Evolutionary conservation across 768 basidiomycete species (phyloP).

Genomic region (Xanthoconium purpureum): DNA sequence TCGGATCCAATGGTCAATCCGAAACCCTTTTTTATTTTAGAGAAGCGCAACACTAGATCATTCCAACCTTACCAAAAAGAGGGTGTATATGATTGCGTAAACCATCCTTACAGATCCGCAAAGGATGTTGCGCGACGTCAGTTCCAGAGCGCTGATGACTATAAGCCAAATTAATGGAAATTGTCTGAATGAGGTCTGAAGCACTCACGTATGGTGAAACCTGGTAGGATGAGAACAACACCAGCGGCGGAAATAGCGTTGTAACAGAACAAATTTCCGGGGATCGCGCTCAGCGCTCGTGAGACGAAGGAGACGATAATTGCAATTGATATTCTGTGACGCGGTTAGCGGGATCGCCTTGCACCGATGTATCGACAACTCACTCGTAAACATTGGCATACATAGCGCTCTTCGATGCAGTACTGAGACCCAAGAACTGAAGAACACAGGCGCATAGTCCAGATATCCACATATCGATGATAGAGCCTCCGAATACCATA

Average conservation of each 20-base stretch:
- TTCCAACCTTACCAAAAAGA: slow-evolving; percentile 58
- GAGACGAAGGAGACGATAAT: slow-evolving; percentile 84
- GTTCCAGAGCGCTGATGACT: slow-evolving; percentile 78
- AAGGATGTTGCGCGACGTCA: slow-evolving; percentile 77
- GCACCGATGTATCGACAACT: slow-evolving; percentile 30
- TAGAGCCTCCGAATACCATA: slow-evolving; percentile 76
- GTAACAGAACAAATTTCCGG: slow-evolving; percentile 79
- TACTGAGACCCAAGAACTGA: slow-evolving; percentile 77
- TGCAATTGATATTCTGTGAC: slow-evolving; percentile 70
- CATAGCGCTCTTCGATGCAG: slow-evolving; percentile 81
- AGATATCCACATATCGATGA: slow-evolving; percentile 81
- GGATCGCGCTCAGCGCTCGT: slow-evolving; percentile 72
- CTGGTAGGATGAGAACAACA: slow-evolving; percentile 87
- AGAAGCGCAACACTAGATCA: neutral
- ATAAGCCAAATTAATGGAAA: neutral
- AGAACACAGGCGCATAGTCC: slow-evolving; percentile 65
- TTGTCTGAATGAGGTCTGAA: slow-evolving; percentile 1
- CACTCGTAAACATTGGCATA: slow-evolving; percentile 97
- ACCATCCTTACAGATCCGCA: slow-evolving; percentile 82
- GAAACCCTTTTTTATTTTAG: slow-evolving; percentile 55
- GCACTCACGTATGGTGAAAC: slow-evolving; percentile 73
- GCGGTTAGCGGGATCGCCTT: neutral
- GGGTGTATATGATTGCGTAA: slow-evolving; percentile 82
- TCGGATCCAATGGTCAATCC: slow-evolving; percentile 83
- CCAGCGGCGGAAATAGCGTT: slow-evolving; percentile 87